Percentiles rank a stretch among this genome's conserved stretches.
phyloP scores from a whole-genome alignment of 1,284 basidiomycete species.

The Pseudozyma sp. region DNA sequence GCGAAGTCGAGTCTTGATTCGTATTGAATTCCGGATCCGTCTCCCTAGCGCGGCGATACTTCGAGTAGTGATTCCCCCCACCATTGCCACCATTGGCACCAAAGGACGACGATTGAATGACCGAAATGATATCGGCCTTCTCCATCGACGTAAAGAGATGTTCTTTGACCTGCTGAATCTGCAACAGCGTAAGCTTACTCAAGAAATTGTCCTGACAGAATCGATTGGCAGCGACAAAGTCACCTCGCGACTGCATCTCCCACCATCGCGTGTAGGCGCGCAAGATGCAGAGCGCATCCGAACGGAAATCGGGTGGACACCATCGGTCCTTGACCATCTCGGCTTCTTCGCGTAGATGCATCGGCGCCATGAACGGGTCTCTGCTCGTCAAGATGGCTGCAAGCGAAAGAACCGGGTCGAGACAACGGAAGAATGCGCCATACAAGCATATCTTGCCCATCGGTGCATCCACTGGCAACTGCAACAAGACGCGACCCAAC shows the following conservation, averaged over 20 bases:
- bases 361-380: slow-evolving; percentile 88
- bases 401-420: slow-evolving; percentile 88
- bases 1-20: slow-evolving; percentile 80
- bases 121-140: slow-evolving; percentile 72
- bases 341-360: slow-evolving; percentile 71
- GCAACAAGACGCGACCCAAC: slow-evolving; percentile 86
- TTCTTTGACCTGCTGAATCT: slow-evolving; percentile 85
- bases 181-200: slow-evolving; percentile 82
- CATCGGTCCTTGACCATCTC: slow-evolving; percentile 82
- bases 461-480: slow-evolving; percentile 88
- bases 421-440: slow-evolving; percentile 92
- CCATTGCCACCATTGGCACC: slow-evolving; percentile 12
- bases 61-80: slow-evolving; percentile 17
- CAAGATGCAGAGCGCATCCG: slow-evolving; percentile 84
- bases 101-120: slow-evolving; percentile 50
- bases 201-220: slow-evolving; percentile 91
- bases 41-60: slow-evolving; percentile 51
- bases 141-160: slow-evolving; percentile 84
- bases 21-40: slow-evolving; percentile 72
- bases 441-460: slow-evolving; percentile 90
- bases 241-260: slow-evolving; percentile 53
- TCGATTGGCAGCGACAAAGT: slow-evolving; percentile 74
- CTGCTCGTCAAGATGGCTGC: slow-evolving; percentile 90
- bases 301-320: slow-evolving; percentile 82
- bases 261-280: slow-evolving; percentile 85